These are phyloP conservation scores for Coleophoma cylindrospora DNA, from an alignment of 2,329 filamentous ascomycete genomes.

Conservation along the genomic window DNA sequence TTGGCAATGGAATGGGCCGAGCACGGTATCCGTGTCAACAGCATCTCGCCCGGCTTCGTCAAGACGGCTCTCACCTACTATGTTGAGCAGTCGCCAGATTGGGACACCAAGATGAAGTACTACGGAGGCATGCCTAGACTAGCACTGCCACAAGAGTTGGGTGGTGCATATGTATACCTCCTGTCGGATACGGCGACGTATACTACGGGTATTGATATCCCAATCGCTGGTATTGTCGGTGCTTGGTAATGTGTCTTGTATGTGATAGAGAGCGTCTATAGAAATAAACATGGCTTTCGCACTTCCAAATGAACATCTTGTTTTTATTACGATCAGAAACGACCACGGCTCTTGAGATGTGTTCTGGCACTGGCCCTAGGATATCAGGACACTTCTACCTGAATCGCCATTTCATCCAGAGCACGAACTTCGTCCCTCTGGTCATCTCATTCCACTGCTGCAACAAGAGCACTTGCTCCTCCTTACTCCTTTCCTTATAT, in stretches of 20 bases:
- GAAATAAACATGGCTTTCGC: too few species aligned
- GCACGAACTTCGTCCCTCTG: too few species aligned
- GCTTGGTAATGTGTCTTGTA: conserved; percentile 1
- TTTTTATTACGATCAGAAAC: too few species aligned
- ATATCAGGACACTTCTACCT: too few species aligned
- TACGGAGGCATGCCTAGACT: conserved; percentile 48
- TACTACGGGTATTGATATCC: conserved; percentile 31
- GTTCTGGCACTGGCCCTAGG: too few species aligned
- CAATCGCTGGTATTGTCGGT: conserved; percentile 32
- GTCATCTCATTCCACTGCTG: too few species aligned
- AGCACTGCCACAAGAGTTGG: conserved; percentile 40
- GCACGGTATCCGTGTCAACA: conserved; percentile 30
- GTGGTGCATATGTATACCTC: conserved; percentile 23
- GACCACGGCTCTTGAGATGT: too few species aligned
- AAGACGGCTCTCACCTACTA: conserved; percentile 37
- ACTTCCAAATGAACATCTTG: too few species aligned
- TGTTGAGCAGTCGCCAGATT: conserved; percentile 42
- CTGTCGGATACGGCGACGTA: conserved; percentile 28
- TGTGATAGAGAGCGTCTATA: too few species aligned
- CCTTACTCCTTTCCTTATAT: too few species aligned
- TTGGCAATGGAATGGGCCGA: conserved; percentile 32
- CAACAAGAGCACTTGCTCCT: too few species aligned
- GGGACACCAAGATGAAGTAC: conserved; percentile 46
- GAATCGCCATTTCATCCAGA: too few species aligned
- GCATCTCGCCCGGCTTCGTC: conserved; percentile 29